These are phyloP conservation scores for Plenodomus lindquistii DNA, from an alignment of 2,329 filamentous ascomycete species.

Conservation along the genomic window DNA sequence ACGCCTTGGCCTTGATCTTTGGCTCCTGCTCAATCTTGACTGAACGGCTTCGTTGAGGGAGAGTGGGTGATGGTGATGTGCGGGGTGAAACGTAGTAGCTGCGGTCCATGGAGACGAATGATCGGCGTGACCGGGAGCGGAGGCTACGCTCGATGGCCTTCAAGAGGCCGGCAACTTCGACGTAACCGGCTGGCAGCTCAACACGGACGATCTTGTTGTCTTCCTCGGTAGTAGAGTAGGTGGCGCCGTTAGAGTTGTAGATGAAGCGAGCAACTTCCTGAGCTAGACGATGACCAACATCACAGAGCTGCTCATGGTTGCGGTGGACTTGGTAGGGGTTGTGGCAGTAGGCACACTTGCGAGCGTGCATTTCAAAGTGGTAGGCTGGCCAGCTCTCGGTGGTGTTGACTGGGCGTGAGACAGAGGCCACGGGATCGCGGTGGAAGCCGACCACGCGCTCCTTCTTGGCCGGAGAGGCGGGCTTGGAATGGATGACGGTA, in stretches of 20 bases:
- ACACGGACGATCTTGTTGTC: slow-evolving; percentile 50
- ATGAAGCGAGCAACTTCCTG: slow-evolving; percentile 51
- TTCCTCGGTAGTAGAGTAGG: slow-evolving; percentile 42
- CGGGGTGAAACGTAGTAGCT: slow-evolving; percentile 49
- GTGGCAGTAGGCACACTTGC: slow-evolving; percentile 50
- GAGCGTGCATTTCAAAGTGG: slow-evolving; percentile 54
- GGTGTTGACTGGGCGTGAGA: slow-evolving; percentile 47
- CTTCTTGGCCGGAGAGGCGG: slow-evolving; percentile 34
- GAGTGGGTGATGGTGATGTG: slow-evolving; percentile 22
- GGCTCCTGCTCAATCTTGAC: slow-evolving; percentile 40
- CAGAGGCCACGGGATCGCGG: slow-evolving; percentile 42
- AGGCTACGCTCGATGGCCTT: slow-evolving; percentile 48
- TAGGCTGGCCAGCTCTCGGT: slow-evolving; percentile 53
- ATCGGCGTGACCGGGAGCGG: slow-evolving; percentile 39
- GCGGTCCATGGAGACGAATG: slow-evolving; percentile 50
- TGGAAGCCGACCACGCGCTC: slow-evolving; percentile 42
- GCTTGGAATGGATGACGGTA: slow-evolving; percentile 36
- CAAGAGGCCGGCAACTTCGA: slow-evolving; percentile 46
- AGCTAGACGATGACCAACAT: slow-evolving; percentile 49
- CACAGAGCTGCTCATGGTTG: slow-evolving; percentile 48
- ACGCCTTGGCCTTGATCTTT: slow-evolving; percentile 28
- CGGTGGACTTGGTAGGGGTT: slow-evolving; percentile 50
- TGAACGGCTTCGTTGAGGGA: slow-evolving; percentile 29
- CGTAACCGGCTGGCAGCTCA: slow-evolving; percentile 50
- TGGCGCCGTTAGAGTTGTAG: slow-evolving; percentile 45